A percentile compares a stretch with the other conserved stretches of the same genome.
These are phyloP conservation scores for Leishmania martiniquensis DNA, from an alignment of 208 protist genomes.

Conservation along the genomic window DNA sequence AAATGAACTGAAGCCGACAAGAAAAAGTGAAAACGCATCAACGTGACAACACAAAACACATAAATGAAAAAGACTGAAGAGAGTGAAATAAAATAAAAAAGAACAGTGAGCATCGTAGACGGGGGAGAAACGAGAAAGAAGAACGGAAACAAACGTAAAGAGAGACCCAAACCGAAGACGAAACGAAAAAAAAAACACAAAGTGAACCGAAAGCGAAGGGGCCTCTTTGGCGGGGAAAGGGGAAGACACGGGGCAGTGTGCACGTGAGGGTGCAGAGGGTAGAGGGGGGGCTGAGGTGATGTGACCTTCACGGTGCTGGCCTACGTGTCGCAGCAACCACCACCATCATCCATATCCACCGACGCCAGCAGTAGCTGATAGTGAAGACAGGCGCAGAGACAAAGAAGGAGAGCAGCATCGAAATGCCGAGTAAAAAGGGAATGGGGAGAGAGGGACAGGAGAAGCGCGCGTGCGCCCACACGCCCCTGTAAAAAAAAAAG, in stretches of 20 bases:
- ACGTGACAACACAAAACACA: too few species aligned
- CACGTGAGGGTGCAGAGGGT: background rate
- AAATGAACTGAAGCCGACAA: background rate
- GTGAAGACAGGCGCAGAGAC: background rate
- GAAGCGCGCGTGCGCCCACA: slow-evolving; percentile 1
- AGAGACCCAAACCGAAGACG: background rate
- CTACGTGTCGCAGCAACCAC: background rate
- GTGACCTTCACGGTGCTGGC: background rate
- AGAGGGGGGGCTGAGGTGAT: background rate
- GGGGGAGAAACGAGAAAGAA: background rate
- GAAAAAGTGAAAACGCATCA: too few species aligned
- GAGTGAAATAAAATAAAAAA: background rate
- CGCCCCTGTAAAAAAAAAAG: background rate
- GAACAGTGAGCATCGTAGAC: background rate
- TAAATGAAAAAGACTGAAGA: too few species aligned
- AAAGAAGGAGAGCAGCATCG: background rate
- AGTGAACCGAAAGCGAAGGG: background rate
- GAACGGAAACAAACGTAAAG: background rate
- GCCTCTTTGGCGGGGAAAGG: background rate
- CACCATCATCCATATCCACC: background rate
- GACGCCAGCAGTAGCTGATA: background rate
- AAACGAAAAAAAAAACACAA: background rate
- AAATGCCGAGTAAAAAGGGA: background rate
- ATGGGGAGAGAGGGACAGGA: slow-evolving; percentile 24
- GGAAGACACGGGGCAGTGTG: background rate